phyloP scores from a whole-genome alignment of 164 flowering plant species.

The Piper longum region DNA sequence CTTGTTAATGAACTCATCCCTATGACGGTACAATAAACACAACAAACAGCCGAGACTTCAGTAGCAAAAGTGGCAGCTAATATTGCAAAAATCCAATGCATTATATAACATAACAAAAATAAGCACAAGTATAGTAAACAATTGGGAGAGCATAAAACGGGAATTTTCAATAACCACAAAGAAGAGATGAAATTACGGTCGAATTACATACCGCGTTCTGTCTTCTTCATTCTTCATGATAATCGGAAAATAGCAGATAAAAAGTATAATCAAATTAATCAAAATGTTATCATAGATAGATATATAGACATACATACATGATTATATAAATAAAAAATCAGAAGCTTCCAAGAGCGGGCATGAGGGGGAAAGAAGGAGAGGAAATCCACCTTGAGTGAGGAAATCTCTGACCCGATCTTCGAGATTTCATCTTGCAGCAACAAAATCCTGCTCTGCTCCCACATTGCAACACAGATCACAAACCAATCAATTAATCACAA shows the following conservation, averaged over 20 bases:
- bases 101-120: too few species aligned
- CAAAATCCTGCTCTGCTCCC: slow-evolving; percentile 40
- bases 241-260: neutral
- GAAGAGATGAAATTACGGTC: too few species aligned
- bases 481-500: slow-evolving; percentile 1
- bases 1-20: slow-evolving; percentile 46
- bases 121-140: too few species aligned
- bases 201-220: slow-evolving; percentile 25
- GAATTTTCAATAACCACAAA: neutral
- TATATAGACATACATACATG: too few species aligned
- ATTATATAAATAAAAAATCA: too few species aligned
- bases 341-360: too few species aligned
- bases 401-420: slow-evolving; percentile 29
- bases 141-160: neutral
- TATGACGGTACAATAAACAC: slow-evolving; percentile 16
- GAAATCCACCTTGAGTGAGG: slow-evolving; percentile 39
- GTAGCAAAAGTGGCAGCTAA: too few species aligned
- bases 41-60: too few species aligned
- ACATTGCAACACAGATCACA: slow-evolving; percentile 1
- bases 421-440: slow-evolving; percentile 43
- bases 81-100: too few species aligned
- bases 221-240: slow-evolving; percentile 31
- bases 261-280: neutral
- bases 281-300: neutral
- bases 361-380: neutral